phyloP scores from a whole-genome alignment of 441 rosid species.

The Euphorbia corollata region DNA sequence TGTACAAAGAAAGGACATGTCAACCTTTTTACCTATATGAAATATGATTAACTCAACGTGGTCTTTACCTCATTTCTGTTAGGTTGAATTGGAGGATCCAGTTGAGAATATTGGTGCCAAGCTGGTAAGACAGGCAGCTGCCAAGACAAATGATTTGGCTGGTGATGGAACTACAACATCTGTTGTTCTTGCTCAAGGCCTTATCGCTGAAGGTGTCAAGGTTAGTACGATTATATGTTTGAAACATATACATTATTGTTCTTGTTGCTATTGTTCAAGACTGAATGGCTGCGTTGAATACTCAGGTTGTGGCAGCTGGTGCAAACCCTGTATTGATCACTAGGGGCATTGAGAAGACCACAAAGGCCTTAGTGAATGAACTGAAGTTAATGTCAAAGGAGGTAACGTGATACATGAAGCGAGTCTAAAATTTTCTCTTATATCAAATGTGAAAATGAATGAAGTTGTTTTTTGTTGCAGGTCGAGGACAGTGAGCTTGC shows the following conservation, averaged over 20 bases:
- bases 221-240: slow-evolving; percentile 13
- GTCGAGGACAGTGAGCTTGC: slow-evolving; percentile 97
- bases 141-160: slow-evolving; percentile 93
- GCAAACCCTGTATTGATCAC: slow-evolving; percentile 90
- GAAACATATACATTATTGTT: not conserved
- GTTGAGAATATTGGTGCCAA: slow-evolving; percentile 97
- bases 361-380: slow-evolving; percentile 69
- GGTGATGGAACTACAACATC: slow-evolving; percentile 98
- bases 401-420: slow-evolving; percentile 28
- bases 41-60: not conserved
- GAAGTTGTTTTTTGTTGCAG: slow-evolving; percentile 23
- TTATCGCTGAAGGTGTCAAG: slow-evolving; percentile 93
- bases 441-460: not conserved
- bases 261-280: not conserved
- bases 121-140: slow-evolving; percentile 94
- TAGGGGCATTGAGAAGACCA: slow-evolving; percentile 84
- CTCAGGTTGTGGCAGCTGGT: slow-evolving; percentile 95
- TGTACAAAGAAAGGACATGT: not conserved
- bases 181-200: slow-evolving; percentile 95
- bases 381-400: slow-evolving; percentile 79
- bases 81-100: slow-evolving; percentile 90
- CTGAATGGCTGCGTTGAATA: slow-evolving; percentile 15
- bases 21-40: not conserved
- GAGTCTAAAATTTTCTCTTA: not conserved
- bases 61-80: not conserved